Percentiles rank a stretch among this genome's conserved stretches.
phyloP scores from a whole-genome alignment of 495 filamentous ascomycete genomes.

The Talaromyces liani region DNA sequence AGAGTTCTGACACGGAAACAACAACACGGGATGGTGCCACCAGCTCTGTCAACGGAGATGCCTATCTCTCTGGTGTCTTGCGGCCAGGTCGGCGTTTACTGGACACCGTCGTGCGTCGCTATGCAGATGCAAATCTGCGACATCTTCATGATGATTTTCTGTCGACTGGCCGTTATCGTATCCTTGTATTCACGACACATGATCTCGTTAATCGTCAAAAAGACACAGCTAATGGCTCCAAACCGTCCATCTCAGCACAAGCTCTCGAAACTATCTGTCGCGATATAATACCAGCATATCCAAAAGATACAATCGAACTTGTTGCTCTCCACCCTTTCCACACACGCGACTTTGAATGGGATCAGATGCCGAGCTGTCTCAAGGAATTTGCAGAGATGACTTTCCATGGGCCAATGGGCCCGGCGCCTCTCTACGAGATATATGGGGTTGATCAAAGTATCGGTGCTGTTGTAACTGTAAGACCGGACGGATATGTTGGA shows the following conservation, averaged over 20 bases:
- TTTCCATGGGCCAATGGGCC: conserved; percentile 50
- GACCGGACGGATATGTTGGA: conserved; percentile 65
- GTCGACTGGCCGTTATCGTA: conserved; percentile 58
- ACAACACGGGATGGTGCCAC: not conserved
- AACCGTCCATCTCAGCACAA: not conserved
- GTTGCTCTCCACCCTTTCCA: conserved; percentile 41
- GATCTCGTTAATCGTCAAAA: not conserved
- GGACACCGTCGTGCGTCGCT: conserved; percentile 28
- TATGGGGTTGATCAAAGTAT: not conserved
- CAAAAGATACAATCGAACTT: conserved; percentile 47
- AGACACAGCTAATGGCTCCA: not conserved
- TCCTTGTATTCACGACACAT: conserved; percentile 46
- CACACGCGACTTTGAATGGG: not conserved
- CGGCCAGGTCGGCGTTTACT: conserved; percentile 24
- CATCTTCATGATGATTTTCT: conserved; percentile 68
- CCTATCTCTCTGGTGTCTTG: conserved; percentile 36
- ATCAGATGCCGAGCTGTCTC: not conserved
- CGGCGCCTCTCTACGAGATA: conserved; percentile 28
- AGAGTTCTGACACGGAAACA: conserved; percentile 7
- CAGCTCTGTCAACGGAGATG: conserved; percentile 20
- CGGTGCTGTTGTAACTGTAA: conserved; percentile 47
- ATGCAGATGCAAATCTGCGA: conserved; percentile 62
- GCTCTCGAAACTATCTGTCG: not conserved
- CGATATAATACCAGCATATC: not conserved
- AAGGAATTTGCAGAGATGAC: conserved; percentile 54